These are phyloP conservation scores for Emmonsiellopsis sp. DNA, from an alignment of 2,329 filamentous ascomycete species.

Conservation along the genomic window DNA sequence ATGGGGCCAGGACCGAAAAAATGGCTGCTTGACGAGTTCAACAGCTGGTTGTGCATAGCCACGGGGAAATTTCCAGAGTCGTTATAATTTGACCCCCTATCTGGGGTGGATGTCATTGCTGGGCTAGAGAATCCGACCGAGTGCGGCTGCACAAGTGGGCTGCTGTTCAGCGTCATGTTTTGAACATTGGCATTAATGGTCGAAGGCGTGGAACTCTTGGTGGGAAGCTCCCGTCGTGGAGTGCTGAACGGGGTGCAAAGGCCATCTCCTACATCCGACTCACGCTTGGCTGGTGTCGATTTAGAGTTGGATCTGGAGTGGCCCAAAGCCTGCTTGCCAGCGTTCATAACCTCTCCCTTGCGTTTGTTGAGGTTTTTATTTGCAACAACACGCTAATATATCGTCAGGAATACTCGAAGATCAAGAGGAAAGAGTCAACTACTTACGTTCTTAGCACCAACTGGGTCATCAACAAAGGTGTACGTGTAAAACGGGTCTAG, in stretches of 20 bases:
- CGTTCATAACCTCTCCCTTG: conserved; percentile 23
- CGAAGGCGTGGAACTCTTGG: background rate
- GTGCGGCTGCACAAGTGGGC: background rate
- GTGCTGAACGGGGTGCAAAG: background rate
- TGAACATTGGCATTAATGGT: background rate
- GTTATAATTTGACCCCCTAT: background rate
- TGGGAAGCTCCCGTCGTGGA: background rate
- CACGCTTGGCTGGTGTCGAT: background rate
- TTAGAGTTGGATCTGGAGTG: conserved; percentile 2
- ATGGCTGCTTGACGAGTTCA: background rate
- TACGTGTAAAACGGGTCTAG: conserved; percentile 24
- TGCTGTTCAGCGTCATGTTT: conserved; percentile 1
- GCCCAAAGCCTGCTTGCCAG: conserved; percentile 20
- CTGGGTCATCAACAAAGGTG: conserved; percentile 29
- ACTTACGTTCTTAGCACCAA: conserved; percentile 14
- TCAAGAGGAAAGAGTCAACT: background rate
- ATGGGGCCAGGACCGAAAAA: background rate
- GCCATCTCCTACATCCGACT: background rate
- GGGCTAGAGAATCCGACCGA: background rate
- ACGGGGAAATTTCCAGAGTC: background rate
- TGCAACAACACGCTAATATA: conserved; percentile 19
- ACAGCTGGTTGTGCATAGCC: background rate
- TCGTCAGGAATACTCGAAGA: conserved; percentile 1
- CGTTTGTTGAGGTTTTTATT: conserved; percentile 25
- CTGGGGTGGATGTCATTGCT: background rate